Evolutionary conservation across 2,329 filamentous ascomycete genomes (phyloP), one percentile per base, ranked within the genome.

Genomic region (Dothideomycetes sp.): DNA sequence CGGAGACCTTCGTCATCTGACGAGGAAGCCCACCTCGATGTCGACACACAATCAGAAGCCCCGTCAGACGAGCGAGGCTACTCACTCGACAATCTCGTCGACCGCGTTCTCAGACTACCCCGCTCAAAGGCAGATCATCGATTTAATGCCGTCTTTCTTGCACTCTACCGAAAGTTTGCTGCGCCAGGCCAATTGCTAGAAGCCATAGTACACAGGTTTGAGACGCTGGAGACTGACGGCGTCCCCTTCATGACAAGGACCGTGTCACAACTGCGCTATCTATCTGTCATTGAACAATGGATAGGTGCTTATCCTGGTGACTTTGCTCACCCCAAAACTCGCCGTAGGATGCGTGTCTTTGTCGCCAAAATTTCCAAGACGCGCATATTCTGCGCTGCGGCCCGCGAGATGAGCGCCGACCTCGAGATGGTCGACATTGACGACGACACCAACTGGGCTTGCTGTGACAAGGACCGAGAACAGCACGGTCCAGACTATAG

Each of bases 381-480:
- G 48, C 80, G 84, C 8, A 82, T 93, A 36, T 94, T 93, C 60
- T 78, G 84, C 15, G 79, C 84, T 13, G 85, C 88, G 3, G 84
- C 86, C 3, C 81, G 84, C 51, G 86, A 95, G 56, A 91, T 98
- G 64, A 74, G 78, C 15, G 72, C 74, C n/a, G 80, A 84, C 51
- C 67, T 96, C 12, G 82, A 88, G 32, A 70, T 73, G 35, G 80
- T 87, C 2, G 68, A 76, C 5, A 84, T 94, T 53, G 88, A 96
- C 56, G 91, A 96, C 53, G 89, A 98, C 57, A 83, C 83, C 0
- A 80, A 83, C 10, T 98, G 91, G 91, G 86, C 84, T n/a, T 84
- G 80, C 53, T 76, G 78, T 33, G 89, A 96, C 54, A 75, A 78
- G 16, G 68, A 77, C 50, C 63, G 67, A 13, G 66, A 69, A 31